Conservation (phyloP, 208 protist genomes). For the Trichomonas gallinae region DNA sequence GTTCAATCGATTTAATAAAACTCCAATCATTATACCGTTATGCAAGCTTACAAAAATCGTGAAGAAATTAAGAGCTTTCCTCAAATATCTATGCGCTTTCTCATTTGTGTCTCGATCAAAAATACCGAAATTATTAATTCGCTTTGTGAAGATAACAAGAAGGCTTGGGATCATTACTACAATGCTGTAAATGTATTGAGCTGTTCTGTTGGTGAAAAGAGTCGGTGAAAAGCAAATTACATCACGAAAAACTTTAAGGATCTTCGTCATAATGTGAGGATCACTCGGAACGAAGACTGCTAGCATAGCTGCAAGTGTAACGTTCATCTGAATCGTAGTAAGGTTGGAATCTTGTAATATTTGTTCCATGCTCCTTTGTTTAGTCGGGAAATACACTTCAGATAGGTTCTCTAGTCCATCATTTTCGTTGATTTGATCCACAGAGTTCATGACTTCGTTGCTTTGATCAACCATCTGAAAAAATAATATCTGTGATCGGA, state of each 20-base stretch:
- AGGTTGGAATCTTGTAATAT: neutral
- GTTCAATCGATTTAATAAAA: neutral
- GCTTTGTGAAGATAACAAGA: neutral
- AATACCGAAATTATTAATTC: neutral
- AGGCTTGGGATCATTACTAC: neutral
- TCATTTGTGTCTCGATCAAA: neutral
- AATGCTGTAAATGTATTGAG: neutral
- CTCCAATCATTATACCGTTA: neutral
- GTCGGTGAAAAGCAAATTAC: neutral
- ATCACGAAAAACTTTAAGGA: neutral
- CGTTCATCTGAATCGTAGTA: neutral
- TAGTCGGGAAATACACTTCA: neutral
- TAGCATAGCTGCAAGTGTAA: neutral
- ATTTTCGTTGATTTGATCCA: neutral
- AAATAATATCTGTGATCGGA: neutral
- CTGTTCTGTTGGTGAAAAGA: neutral
- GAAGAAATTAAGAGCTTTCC: neutral
- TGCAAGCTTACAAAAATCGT: neutral
- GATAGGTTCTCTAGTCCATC: neutral
- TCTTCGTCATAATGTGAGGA: neutral
- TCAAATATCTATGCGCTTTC: neutral
- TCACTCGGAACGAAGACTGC: neutral
- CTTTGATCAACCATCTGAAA: neutral
- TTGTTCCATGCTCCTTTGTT: neutral
- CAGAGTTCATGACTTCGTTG: neutral